These are phyloP conservation scores for Plectranthus barbatus DNA, from an alignment of 257 asterid genomes.

Conservation along the genomic window DNA sequence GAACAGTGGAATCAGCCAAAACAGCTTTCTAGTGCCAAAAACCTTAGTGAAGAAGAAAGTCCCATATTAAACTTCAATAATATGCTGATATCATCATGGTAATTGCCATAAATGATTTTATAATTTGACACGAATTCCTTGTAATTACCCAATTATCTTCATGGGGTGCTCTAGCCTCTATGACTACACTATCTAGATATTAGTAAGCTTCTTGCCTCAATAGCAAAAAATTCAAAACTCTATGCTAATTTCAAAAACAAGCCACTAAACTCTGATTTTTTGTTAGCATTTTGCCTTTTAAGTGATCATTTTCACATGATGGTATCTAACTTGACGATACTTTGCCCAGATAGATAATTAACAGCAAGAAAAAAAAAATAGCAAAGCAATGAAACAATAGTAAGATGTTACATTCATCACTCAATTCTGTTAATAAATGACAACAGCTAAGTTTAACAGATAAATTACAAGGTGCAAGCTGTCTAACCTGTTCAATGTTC, in stretches of 20 bases:
- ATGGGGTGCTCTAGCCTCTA: no score
- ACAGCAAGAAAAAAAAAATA: not conserved
- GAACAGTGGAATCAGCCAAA: constrained; percentile 65
- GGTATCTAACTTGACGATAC: not conserved
- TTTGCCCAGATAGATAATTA: not conserved
- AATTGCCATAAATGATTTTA: no score
- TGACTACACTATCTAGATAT: no score
- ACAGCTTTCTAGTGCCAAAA: constrained; percentile 52
- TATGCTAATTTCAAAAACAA: no score
- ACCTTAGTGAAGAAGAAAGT: constrained; percentile 34
- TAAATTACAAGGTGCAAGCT: not conserved
- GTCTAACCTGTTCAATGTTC: constrained; percentile 70
- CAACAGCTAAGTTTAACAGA: not conserved
- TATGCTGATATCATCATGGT: no score
- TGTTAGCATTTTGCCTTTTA: no score
- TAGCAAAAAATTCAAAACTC: no score
- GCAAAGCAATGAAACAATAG: not conserved
- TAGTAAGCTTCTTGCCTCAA: no score
- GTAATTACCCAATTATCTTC: no score
- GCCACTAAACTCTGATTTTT: no score
- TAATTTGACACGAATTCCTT: no score
- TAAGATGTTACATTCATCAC: not conserved
- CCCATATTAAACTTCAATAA: not conserved
- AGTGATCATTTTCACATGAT: not conserved
- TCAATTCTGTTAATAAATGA: not conserved